Conservation (phyloP, 805 yeast species). For the Lipomyces kockii region DNA sequence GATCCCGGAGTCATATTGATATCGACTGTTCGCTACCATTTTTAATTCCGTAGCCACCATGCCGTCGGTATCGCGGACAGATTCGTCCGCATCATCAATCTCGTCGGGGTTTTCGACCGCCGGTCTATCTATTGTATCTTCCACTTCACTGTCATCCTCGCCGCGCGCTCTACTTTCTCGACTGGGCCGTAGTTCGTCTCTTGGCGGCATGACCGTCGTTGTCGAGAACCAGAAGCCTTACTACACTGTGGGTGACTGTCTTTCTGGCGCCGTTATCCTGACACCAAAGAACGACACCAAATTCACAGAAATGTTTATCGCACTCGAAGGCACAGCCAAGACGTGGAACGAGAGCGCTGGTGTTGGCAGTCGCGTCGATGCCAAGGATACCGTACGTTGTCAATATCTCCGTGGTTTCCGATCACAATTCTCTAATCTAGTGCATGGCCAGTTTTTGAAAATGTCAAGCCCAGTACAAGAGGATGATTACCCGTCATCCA, state of each 20-base stretch:
- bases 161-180: not conserved
- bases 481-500: constrained; percentile 17
- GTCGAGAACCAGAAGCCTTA: constrained; percentile 18
- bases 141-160: not conserved
- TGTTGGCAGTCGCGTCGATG: constrained; percentile 8
- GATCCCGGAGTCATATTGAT: too few species aligned
- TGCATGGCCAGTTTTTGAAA: constrained; percentile 17
- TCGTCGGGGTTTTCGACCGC: constrained; percentile 1
- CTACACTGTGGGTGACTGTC: constrained; percentile 27
- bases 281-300: constrained; percentile 6
- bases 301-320: constrained; percentile 15
- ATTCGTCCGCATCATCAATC: constrained; percentile 1
- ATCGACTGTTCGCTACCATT: too few species aligned
- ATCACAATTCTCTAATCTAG: not conserved
- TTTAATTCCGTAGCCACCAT: not conserved
- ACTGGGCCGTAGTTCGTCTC: constrained; percentile 1
- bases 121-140: not conserved
- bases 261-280: constrained; percentile 25
- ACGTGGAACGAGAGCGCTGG: constrained; percentile 23
- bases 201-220: constrained; percentile 5
- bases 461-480: constrained; percentile 24
- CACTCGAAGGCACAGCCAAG: constrained; percentile 26
- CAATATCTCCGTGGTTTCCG: not conserved
- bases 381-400: constrained; percentile 19
- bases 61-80: not conserved